phyloP scores from a whole-genome alignment of 257 asterid genomes.

The Leptodermis oblonga region DNA sequence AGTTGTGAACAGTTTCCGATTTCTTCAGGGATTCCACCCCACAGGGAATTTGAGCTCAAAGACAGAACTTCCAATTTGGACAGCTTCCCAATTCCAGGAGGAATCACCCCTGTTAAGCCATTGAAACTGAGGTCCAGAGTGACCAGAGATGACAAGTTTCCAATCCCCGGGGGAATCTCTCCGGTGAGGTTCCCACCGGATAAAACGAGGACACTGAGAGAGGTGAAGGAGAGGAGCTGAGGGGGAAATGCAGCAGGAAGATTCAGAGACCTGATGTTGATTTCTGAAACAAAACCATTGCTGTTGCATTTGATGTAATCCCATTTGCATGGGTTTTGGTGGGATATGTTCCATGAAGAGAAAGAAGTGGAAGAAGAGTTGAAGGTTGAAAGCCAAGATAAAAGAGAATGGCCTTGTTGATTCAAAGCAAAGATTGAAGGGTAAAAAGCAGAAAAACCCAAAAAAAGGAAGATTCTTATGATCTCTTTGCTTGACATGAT shows the following conservation, averaged over 20 bases:
- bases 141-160: constrained; percentile 45
- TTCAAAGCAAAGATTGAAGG: constrained; percentile 42
- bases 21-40: constrained; percentile 50
- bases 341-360: constrained; percentile 52
- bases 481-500: constrained; percentile 46
- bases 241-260: constrained; percentile 52
- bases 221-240: constrained; percentile 42
- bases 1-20: constrained; percentile 52
- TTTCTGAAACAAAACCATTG: constrained; percentile 42
- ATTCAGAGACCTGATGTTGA: constrained; percentile 40
- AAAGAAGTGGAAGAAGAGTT: constrained; percentile 38
- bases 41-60: constrained; percentile 42
- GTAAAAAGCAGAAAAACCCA: constrained; percentile 26
- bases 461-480: constrained; percentile 33
- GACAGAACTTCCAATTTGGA: constrained; percentile 39
- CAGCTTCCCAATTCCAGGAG: constrained; percentile 47
- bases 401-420: constrained; percentile 55
- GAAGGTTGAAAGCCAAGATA: constrained; percentile 65
- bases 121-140: constrained; percentile 61
- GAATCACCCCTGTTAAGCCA: constrained; percentile 49
- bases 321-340: constrained; percentile 61
- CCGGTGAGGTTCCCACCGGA: constrained; percentile 55
- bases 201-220: constrained; percentile 39
- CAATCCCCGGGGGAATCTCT: constrained; percentile 42
- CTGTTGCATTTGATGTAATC: constrained; percentile 51